A percentile compares a stretch with the other conserved stretches of the same genome.
phyloP scores from a whole-genome alignment of 2,329 filamentous ascomycete genomes.

The Apiospora hydei region DNA sequence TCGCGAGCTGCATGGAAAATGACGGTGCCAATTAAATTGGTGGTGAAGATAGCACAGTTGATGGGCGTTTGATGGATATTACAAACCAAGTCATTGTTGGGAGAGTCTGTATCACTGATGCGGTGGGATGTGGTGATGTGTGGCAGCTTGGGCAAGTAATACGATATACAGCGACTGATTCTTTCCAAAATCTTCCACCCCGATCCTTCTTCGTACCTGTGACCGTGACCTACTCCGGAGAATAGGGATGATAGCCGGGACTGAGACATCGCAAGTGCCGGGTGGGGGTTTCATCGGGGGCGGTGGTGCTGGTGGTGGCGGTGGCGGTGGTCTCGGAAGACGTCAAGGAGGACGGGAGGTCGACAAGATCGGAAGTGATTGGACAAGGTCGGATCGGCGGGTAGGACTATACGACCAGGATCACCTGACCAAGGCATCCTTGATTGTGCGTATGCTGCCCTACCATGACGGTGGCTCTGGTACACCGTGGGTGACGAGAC shows the following conservation, averaged over 20 bases:
- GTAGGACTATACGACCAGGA: slow-evolving; percentile 14
- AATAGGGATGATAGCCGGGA: not conserved
- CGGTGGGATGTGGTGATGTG: not conserved
- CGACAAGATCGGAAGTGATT: not conserved
- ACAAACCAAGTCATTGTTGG: not conserved
- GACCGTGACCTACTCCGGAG: not conserved
- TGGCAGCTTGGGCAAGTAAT: not conserved
- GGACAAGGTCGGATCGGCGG: not conserved
- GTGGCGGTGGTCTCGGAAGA: not conserved
- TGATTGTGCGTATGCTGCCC: slow-evolving; percentile 1
- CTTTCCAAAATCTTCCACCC: not conserved
- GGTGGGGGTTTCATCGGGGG: not conserved
- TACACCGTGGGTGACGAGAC: not conserved
- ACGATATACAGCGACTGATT: not conserved
- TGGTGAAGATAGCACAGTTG: not conserved
- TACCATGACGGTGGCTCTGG: not conserved
- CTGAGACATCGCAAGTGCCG: slow-evolving; percentile 10
- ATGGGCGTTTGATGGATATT: not conserved
- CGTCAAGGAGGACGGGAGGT: not conserved
- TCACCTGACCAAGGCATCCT: slow-evolving; percentile 7
- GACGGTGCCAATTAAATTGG: not conserved
- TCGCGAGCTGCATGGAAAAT: not conserved
- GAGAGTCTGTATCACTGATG: not conserved
- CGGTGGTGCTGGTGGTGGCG: not conserved
- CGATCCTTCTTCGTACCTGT: not conserved